Conservation (phyloP, 257 asterid species). For the Ajuga chamaepitys region DNA sequence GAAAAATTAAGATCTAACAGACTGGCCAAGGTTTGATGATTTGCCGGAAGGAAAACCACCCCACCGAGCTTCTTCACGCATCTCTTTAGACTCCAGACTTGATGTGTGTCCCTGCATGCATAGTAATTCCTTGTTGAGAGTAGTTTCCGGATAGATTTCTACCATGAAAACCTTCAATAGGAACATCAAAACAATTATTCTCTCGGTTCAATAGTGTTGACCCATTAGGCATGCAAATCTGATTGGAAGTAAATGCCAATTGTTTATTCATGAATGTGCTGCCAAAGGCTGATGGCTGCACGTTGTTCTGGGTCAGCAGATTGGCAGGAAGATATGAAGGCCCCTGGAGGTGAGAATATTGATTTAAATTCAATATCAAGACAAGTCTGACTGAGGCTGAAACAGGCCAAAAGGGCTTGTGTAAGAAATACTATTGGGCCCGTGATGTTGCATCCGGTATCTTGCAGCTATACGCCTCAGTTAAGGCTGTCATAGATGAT, state of each 20-base stretch:
- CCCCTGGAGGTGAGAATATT: conserved; percentile 37
- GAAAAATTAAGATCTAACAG: too few relatives aligned
- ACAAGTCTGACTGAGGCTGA: conserved; percentile 36
- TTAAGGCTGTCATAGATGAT: too few relatives aligned
- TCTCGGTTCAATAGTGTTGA: conserved; percentile 20
- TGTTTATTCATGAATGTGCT: conserved; percentile 30
- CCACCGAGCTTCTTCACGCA: conserved; percentile 34
- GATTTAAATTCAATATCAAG: conserved; percentile 36
- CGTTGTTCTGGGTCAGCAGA: conserved; percentile 21
- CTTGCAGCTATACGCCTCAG: too few relatives aligned
- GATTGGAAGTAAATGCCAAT: conserved; percentile 26
- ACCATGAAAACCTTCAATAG: conserved; percentile 19
- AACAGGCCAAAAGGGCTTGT: conserved; percentile 29
- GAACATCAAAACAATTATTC: conserved; percentile 38
- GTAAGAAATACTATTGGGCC: conserved; percentile 39
- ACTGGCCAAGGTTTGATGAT: conserved; percentile 11
- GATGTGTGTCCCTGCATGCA: conserved; percentile 27
- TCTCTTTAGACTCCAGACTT: conserved; percentile 24
- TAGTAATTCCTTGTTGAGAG: conserved; percentile 26
- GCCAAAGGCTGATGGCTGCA: conserved; percentile 30
- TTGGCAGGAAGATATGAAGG: conserved; percentile 29
- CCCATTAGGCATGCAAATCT: conserved; percentile 23
- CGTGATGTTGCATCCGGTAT: conserved; percentile 38
- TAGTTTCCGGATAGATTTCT: conserved; percentile 27
- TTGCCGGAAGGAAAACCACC: conserved; percentile 16